Percentiles rank a stretch among this genome's conserved stretches.
Evolutionary conservation across 1,284 basidiomycete genomes (phyloP).

Genomic region (Boletus mariae): DNA sequence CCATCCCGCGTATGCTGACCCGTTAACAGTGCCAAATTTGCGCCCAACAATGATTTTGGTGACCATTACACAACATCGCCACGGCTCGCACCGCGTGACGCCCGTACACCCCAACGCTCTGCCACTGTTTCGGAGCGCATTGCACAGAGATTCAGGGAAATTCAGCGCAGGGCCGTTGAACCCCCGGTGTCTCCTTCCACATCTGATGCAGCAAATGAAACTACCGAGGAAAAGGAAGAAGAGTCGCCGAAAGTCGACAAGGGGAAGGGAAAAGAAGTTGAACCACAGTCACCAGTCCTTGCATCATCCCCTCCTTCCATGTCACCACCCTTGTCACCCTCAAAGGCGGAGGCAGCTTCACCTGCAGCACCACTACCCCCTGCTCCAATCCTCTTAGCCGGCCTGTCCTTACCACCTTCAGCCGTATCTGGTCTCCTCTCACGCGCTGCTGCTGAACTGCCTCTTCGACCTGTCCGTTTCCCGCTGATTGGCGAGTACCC

Average conservation of each 20-base stretch:
- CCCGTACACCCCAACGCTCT: slow-evolving; percentile 53
- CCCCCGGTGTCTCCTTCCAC: slow-evolving; percentile 25
- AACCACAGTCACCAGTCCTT: slow-evolving; percentile 39
- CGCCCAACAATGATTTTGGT: slow-evolving; percentile 56
- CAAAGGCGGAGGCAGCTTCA: slow-evolving; percentile 34
- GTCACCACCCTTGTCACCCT: slow-evolving; percentile 52
- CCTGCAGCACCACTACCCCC: slow-evolving; percentile 38
- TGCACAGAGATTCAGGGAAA: slow-evolving; percentile 66
- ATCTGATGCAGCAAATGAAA: slow-evolving; percentile 17
- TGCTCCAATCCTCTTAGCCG: slow-evolving; percentile 67
- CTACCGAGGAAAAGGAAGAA: slow-evolving; percentile 36
- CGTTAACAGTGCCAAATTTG: slow-evolving; percentile 70
- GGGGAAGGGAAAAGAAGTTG: slow-evolving; percentile 69
- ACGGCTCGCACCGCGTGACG: slow-evolving; percentile 55
- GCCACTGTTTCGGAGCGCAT: slow-evolving; percentile 77
- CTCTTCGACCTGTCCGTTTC: slow-evolving; percentile 64
- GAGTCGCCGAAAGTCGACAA: slow-evolving; percentile 63
- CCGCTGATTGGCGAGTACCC: slow-evolving; percentile 86
- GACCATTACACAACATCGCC: slow-evolving; percentile 80
- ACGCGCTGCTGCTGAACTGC: slow-evolving; percentile 61
- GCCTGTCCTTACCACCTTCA: slow-evolving; percentile 60
- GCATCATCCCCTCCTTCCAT: slow-evolving; percentile 60
- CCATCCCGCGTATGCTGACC: slow-evolving; percentile 10
- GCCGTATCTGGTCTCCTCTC: slow-evolving; percentile 66
- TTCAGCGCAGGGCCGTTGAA: slow-evolving; percentile 53